phyloP scores from a whole-genome alignment of 345 rosid genomes.

The Cardiospermum halicacabum region DNA sequence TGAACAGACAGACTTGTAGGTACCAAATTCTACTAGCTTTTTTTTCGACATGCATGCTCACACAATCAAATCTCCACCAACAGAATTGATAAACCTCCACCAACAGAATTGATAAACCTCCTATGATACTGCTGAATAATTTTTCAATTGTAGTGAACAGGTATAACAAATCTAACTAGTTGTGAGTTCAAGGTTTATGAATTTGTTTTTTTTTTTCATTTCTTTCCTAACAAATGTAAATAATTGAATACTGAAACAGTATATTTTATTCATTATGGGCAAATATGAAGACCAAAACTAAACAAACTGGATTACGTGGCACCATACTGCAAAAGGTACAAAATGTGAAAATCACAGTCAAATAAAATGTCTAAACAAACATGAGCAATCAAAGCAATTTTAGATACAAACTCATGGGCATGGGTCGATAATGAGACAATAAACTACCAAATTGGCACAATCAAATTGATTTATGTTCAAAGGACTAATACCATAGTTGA shows the following conservation, averaged over 20 bases:
- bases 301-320: neutral
- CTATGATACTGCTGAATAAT: conserved; percentile 29
- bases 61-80: conserved; percentile 8
- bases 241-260: neutral
- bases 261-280: too few species aligned
- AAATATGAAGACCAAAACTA: neutral
- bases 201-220: neutral
- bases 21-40: neutral
- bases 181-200: neutral
- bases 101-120: too few species aligned
- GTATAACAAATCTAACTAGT: neutral
- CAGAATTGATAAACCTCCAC: neutral
- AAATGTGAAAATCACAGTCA: neutral
- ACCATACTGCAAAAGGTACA: neutral
- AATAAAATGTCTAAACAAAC: neutral
- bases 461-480: neutral
- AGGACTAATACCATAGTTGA: neutral
- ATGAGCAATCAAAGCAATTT: neutral
- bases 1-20: neutral
- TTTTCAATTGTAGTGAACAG: conserved; percentile 31
- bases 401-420: neutral
- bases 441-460: neutral
- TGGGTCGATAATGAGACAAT: neutral
- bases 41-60: conserved; percentile 1
- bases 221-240: neutral